Evolutionary conservation across 345 rosid species (phyloP), one percentile per base, ranked within the genome.

Genomic region (Camelina sativa): DNA sequence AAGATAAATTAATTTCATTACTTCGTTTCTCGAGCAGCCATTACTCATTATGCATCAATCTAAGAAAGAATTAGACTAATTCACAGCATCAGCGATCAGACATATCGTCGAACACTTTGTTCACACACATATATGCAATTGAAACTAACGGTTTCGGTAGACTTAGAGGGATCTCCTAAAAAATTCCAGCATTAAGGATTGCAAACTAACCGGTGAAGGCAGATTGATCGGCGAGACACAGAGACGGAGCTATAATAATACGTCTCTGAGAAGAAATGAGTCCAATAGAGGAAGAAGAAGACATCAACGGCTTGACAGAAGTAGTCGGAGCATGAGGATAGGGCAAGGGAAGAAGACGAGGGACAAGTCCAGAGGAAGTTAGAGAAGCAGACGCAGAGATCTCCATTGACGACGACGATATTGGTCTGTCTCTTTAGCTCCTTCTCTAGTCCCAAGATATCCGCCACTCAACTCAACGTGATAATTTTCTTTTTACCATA

Each of bases 351-450:
- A 40, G 12, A 71, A 54, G 67, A 68, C 67, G 53, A 73, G 60
- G 76, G 50, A 76, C 56, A 64, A 47, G 6, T 13, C 73, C 69
- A 71, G 63, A 67, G 19, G 28, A 64, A 19, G 47, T 41, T 65
- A 74, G 61, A 61, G 80, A 44, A 63, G 47, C 50, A 62, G 62
- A 44, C 46, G 78, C 74, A 60, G 53, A 71, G 28, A 78, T 67
- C 76, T 80, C 84, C 86, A 83, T 83, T 71, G 82, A 71, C 12
- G 73, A 54, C 72, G 51, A 65, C 62, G 48, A 64, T 51, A 64
- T 20, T 32, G 48, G 6, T 53, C 50, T 15, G 9, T 67, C 61
- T 54, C 35, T 43, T 46, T 16, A 10, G 17, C 3, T 15, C 23
- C 53, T 34, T 73, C 11, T 62, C 43, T 25, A 16, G 3, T 57